phyloP scores from a whole-genome alignment of 495 filamentous ascomycete species.

The Xylaria nigripes region DNA sequence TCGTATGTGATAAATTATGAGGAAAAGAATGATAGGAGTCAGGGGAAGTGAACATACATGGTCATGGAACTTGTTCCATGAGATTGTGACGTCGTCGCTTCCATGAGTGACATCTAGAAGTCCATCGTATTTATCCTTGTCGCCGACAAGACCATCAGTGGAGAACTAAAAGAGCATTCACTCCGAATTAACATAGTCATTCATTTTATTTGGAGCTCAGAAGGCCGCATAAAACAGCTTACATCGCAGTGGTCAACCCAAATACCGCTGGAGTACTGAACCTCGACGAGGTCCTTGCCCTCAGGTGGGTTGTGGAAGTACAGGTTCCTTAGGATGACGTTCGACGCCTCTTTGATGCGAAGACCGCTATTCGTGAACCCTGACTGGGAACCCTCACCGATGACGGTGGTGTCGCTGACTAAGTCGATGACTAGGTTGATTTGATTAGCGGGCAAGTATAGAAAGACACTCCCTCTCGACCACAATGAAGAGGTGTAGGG shows the following conservation, averaged over 20 bases:
- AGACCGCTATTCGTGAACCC: conserved; percentile 11
- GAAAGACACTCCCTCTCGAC: too few species aligned
- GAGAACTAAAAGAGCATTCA: conserved; percentile 27
- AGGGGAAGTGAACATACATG: conserved; percentile 20
- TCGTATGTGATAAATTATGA: not conserved
- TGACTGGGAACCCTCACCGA: conserved; percentile 21
- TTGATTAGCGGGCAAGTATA: conserved; percentile 3
- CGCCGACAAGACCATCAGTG: conserved; percentile 24
- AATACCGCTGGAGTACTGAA: conserved; percentile 39
- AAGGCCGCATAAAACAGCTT: not conserved
- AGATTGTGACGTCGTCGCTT: conserved; percentile 43
- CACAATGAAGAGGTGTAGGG: not conserved
- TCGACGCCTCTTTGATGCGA: conserved; percentile 13
- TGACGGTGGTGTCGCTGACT: conserved; percentile 37
- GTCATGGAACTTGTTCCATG: conserved; percentile 45
- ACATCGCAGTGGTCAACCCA: conserved; percentile 48
- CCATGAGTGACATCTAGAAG: conserved; percentile 43
- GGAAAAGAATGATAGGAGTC: not conserved
- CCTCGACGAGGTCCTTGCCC: conserved; percentile 14
- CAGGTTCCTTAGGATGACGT: conserved; percentile 17
- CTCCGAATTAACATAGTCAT: not conserved
- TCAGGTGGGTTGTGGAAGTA: conserved; percentile 13
- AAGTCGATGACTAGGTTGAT: conserved; percentile 24
- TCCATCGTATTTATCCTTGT: conserved; percentile 34
- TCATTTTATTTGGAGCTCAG: not conserved